Base-by-base conservation (phyloP, 352 stramenopile genomes). In the Pythium dissotocum region DNA sequence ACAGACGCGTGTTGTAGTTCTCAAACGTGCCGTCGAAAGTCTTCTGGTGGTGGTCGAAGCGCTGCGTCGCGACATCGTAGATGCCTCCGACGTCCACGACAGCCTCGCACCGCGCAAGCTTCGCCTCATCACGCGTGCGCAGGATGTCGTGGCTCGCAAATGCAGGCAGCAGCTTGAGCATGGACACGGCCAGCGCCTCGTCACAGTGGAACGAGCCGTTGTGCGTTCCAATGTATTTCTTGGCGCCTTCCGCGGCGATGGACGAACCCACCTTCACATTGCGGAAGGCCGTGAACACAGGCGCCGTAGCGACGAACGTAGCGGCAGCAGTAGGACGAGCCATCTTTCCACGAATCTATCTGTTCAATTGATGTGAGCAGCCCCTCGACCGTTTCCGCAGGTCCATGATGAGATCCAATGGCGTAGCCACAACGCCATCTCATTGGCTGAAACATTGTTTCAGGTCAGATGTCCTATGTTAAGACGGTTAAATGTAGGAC, bases 31-130 rank as follows among this genome's bases (percentile, higher is more conserved):
- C 82, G 13, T 83, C 77, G 56, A 98, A 98, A 7, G 79, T 97
- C 67, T 97, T 88, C 83, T 99, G 97, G 82, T 99, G 98, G 80
- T 99, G 98, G 86, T 99, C 98, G 71, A 99, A 99, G 21, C 93
- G 87, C 46, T 90, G 75, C 49, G 67, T 70, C 4, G 80, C 65
- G 46, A 96, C 74, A 73, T 99, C 90, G 77, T 99, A 99, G 21
- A 93, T 74, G 16, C 96, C 97, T 2, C 97, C 97, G 0, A 99
- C 98, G 76, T 99, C 98, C 30, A 99, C 95, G 1, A 99, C 95
- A 28, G 97, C 97, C 60, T 98, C 88, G 61, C 94, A 98, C 44
- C 88, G 78, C n/a, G 87, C 80, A n/a, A 99, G 78, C 61, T 97
- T 89, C 12, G 80, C 63, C 38, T 85, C 68, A 77, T 99, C 97